Base-by-base conservation (phyloP, 257 asterid genomes). In the Gardenia jasminoides region DNA sequence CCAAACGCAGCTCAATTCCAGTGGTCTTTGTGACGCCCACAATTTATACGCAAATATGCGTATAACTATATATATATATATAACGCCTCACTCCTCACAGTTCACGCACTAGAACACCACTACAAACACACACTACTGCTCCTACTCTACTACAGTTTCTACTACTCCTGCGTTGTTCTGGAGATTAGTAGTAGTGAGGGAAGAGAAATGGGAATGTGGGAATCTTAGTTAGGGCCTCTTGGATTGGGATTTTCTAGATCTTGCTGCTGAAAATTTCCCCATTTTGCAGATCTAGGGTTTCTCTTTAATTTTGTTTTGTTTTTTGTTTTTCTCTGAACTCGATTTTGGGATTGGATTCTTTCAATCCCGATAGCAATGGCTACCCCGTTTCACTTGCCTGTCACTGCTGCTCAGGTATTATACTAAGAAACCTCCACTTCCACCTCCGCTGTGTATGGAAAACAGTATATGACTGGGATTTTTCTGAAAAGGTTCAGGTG, bases 371-470 rank as follows among this genome's bases (percentile, higher is more conserved):
- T 61, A 26, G 19, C 64, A 72, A 93, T 94, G 97, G 92, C 97
- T 26, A 82, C 92, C 74, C 91, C 92, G 44, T 91, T 84, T 84
- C 92, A 92, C 76, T 83, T 92, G 79, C 94, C 98, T 24, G 93
- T 90, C 65, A 91, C 98, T 74, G 98, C 97, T 76, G 92, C 97
- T 75, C 98, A 92, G 95, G 98, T 93, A 4, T 13, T 48, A 58
- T 19, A 19, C 19, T 4, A 22, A 4, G 20, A 54, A 52, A 16
- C 7, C 61, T 6, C 67, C n/a, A 58, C 12, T 24, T 67, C 75
- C 56, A 17, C 46, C 15, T 43, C 36, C 33, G 28, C 46, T 59
- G 48, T 52, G 12, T 64, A 39, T 36, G 41, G 41, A 36, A 36
- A 36, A 36, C 41, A 36, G 41, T 36, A 36, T 36, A 36, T 36